Evolutionary conservation across 163 green algal genomes (phyloP).

Genomic region (Coccomyxa subellipsoidea): DNA sequence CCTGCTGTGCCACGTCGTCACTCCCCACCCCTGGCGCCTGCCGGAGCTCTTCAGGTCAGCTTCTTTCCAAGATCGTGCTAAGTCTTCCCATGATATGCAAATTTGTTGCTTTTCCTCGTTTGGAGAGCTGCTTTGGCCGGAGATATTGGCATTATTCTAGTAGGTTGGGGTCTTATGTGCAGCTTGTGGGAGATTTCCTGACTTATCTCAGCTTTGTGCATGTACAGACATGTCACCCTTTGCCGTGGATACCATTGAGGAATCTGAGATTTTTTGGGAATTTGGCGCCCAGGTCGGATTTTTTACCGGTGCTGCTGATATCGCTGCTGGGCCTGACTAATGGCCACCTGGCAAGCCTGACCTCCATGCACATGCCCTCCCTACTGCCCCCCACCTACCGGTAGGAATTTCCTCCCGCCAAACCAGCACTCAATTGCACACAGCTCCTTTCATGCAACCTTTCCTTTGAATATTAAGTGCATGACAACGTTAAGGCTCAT

Average conservation of each 20-base stretch:
- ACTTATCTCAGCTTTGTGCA: too few relatives aligned
- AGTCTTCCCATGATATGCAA: neutral
- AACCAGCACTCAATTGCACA: neutral
- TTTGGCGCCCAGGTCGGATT: slow-evolving; percentile 4
- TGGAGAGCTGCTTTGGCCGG: too few relatives aligned
- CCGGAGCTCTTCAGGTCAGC: slow-evolving; percentile 25
- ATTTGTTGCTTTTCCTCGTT: too few relatives aligned
- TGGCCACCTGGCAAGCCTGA: slow-evolving; percentile 29
- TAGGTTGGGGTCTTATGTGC: too few relatives aligned
- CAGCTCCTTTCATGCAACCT: neutral
- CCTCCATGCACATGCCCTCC: slow-evolving; percentile 22
- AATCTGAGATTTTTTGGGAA: neutral
- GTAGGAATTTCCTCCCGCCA: neutral
- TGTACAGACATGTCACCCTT: too few relatives aligned
- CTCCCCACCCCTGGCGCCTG: slow-evolving; percentile 46
- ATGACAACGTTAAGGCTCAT: too few relatives aligned
- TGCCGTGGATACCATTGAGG: too few relatives aligned
- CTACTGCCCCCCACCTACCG: slow-evolving; percentile 10
- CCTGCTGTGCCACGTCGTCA: slow-evolving; percentile 62
- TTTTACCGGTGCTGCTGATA: slow-evolving; percentile 6
- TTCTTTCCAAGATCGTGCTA: neutral
- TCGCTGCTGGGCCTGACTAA: slow-evolving; percentile 39
- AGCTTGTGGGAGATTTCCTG: too few relatives aligned
- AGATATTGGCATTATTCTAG: too few relatives aligned
- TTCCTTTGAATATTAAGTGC: too few relatives aligned